A percentile compares a stretch with the other conserved stretches of the same genome.
phyloP scores from a whole-genome alignment of 768 basidiomycete species.

The Rhodotorula taiwanensis region DNA sequence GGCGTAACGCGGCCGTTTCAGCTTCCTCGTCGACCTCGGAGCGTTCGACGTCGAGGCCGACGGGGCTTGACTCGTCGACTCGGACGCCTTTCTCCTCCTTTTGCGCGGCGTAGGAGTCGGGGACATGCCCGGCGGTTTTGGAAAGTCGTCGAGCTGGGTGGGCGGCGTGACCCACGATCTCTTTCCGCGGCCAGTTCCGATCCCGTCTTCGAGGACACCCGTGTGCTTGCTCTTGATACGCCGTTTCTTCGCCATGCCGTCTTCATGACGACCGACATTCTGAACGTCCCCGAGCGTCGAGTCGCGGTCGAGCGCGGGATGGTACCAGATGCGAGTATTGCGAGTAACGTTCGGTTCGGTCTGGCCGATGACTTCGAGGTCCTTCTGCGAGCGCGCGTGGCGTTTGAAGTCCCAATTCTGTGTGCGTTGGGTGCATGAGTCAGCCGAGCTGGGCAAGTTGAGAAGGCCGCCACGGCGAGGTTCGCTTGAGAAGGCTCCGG shows the following conservation, averaged over 20 bases:
- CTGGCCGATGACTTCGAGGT: constrained; percentile 13
- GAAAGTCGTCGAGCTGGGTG: neutral
- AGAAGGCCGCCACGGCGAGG: neutral
- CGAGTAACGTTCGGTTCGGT: constrained; percentile 16
- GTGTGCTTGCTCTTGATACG: constrained; percentile 14
- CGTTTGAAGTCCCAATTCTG: constrained; percentile 36
- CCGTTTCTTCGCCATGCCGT: constrained; percentile 33
- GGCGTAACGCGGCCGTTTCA: neutral
- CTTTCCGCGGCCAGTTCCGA: constrained; percentile 1
- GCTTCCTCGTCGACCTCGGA: neutral
- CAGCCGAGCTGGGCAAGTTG: too few species aligned
- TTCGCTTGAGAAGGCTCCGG: neutral
- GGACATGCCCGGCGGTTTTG: neutral
- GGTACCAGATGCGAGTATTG: constrained; percentile 29
- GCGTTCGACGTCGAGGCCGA: neutral
- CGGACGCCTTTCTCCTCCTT: neutral
- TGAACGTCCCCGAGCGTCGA: constrained; percentile 22
- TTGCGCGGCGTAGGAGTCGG: neutral
- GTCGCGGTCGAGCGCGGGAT: constrained; percentile 7
- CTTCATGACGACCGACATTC: constrained; percentile 15
- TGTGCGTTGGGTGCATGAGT: too few species aligned
- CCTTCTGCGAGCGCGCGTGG: constrained; percentile 28
- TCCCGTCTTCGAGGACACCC: neutral
- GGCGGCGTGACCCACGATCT: neutral
- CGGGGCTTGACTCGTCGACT: neutral